Evolutionary conservation across 2,329 filamentous ascomycete species (phyloP).

Genomic region (Hypoxylon sp.): DNA sequence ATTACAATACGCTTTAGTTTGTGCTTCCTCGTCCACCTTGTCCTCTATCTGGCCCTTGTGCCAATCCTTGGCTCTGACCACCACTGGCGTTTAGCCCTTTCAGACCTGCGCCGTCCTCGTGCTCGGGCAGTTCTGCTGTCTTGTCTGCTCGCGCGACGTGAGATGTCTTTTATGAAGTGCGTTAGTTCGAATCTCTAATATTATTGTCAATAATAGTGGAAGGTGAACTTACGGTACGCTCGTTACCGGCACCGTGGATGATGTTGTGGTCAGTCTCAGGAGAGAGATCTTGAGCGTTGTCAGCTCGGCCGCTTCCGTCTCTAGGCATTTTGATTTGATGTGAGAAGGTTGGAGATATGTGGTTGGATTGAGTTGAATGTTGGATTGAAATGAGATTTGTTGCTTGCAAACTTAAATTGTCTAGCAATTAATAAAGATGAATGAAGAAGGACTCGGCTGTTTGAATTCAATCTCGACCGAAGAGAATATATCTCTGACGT

Average conservation of each 20-base stretch:
- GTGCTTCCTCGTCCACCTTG: conserved; percentile 48
- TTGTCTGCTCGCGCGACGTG: conserved; percentile 59
- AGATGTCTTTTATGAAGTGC: conserved; percentile 24
- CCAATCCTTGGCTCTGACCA: conserved; percentile 54
- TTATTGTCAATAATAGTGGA: neutral
- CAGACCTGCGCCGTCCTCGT: conserved; percentile 55
- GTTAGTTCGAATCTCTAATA: neutral
- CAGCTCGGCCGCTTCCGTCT: conserved; percentile 57
- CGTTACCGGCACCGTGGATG: conserved; percentile 54
- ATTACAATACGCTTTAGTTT: no score
- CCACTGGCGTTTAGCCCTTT: conserved; percentile 53
- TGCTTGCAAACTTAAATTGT: no score
- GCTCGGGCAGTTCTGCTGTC: conserved; percentile 57
- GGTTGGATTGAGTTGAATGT: neutral
- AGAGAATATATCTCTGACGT: conserved; percentile 7
- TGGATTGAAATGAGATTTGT: neutral
- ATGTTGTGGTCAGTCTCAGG: conserved; percentile 53
- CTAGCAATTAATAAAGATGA: no score
- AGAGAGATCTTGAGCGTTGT: conserved; percentile 51
- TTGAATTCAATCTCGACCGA: conserved; percentile 1
- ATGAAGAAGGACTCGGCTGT: neutral
- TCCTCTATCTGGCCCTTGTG: conserved; percentile 51
- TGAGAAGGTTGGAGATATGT: no score
- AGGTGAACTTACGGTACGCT: conserved; percentile 50
- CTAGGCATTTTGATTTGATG: conserved; percentile 54